Base-by-base conservation (phyloP, 1,284 basidiomycete genomes). In the Papiliotrema fonsecae region DNA sequence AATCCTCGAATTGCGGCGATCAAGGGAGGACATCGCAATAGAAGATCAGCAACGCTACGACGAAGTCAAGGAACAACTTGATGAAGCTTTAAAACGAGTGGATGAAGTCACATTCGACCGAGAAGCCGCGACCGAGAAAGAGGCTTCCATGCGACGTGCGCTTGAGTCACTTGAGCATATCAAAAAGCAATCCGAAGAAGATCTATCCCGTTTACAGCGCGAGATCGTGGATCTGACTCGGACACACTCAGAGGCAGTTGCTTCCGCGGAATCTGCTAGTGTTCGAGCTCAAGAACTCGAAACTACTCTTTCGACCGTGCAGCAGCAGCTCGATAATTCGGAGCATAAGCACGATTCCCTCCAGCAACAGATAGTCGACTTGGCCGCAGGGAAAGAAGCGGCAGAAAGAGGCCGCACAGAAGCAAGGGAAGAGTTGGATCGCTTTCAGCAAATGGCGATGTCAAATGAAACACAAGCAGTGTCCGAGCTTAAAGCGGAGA, bases 1-100 rank as follows among this genome's bases (percentile, higher is more conserved):
- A 6, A 51, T 72, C 6, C 55, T 65, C 5, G 68, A 72, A 16
- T 55, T 70, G 0, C 50, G 60, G n/a, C 58, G 54, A 41, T 64
- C 64, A 11, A 48, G 62, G 22, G 61, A 69, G 35, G 65, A 70
- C 40, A 50, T 68, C 4, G 50, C 57, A 5, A 47, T 64, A 10
- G 69, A 66, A 25, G 61, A 60, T 45, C 59, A 67, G 38, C 38
- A 53, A 4, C 39, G 56, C 21, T 39, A 59, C 3, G 60, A 62
- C 26, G 57, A 58, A 22, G 46, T 58, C 19, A 37, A 50, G 27
- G 49, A 37, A 40, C 28, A 47, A 26, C 43, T 54, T 25, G 42
- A 48, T 7, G 21, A 22, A 2, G 36, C 40, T 16, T 26, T 50
- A 46, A 32, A 37, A 6, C 11, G 24, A 4, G n/a, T 35, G 9